Base-by-base conservation (phyloP, 441 rosid species). In the Adansonia rubrostipa region DNA sequence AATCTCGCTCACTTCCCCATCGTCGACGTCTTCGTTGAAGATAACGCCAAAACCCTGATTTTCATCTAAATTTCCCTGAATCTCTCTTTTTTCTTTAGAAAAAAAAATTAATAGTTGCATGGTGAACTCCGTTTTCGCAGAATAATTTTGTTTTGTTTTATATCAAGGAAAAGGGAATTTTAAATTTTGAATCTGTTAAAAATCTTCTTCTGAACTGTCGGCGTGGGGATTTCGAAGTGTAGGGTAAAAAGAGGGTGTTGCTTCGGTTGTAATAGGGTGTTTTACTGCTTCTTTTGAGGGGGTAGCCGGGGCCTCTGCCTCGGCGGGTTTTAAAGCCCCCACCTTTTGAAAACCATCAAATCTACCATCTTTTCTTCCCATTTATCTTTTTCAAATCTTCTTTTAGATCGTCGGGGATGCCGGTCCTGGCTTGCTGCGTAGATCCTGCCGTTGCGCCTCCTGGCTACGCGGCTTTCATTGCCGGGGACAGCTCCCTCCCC, bases 261-360 rank as follows among this genome's bases (percentile, higher is more conserved):
- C 58, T 81, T 80, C 89, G 77, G 85, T 80, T 81, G 79, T 82
- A 74, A 84, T 80, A 84, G 90, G 87, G 78, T 82, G 85, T 74
- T 80, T 85, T 73, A 57, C 92, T 93, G 92, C 95, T 87, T 87
- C 97, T 88, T 91, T 86, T 93, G 98, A 85, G 96, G 99, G 97
- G 94, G 95, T 90, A 87, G 97, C 99, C 99, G 99, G 95, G 99
- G 99, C 99, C 87, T 85, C 91, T 97, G 99, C 99, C 99, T 96
- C 99, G 99, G 99, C 98, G 97, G 97, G 91, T 89, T 87, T 78
- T 80, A 93, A 93, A 89, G 90, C 97, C 98, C 99, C 99, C 97
- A 88, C 78, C 88, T 80, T 53, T 72, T 61, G 87, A 92, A 81
- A 88, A 45, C 80, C 28, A 10, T 80, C 69, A 20, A 51, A 24